These are phyloP conservation scores for Plenodomus tracheiphilus DNA, from an alignment of 2,329 filamentous ascomycete species.

Conservation along the genomic window DNA sequence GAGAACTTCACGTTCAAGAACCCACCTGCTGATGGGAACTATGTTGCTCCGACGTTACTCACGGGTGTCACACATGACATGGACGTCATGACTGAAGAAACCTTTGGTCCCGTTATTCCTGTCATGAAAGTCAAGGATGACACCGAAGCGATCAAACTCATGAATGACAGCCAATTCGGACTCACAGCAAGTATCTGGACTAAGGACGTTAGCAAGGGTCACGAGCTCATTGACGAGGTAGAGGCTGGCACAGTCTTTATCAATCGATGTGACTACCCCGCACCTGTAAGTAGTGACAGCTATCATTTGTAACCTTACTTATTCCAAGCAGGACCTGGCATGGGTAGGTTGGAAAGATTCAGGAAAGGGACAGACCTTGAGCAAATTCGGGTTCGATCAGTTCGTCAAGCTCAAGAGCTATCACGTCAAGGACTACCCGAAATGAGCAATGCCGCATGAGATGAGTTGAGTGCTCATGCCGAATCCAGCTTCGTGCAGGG, in stretches of 20 bases:
- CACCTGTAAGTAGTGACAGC: slow-evolving; percentile 68
- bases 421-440: slow-evolving; percentile 80
- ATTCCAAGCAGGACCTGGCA: slow-evolving; percentile 71
- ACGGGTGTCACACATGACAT: slow-evolving; percentile 79
- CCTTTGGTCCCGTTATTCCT: slow-evolving; percentile 90
- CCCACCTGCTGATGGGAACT: slow-evolving; percentile 80
- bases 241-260: slow-evolving; percentile 96
- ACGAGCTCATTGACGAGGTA: slow-evolving; percentile 75
- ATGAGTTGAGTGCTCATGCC: slow-evolving; percentile 11
- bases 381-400: slow-evolving; percentile 89
- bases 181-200: slow-evolving; percentile 98
- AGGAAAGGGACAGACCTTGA: slow-evolving; percentile 86
- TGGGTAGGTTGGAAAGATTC: slow-evolving; percentile 99
- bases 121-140: slow-evolving; percentile 85
- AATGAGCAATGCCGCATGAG: slow-evolving; percentile 43
- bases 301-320: slow-evolving; percentile 4
- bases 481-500: slow-evolving; percentile 12
- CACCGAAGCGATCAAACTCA: slow-evolving; percentile 76
- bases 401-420: slow-evolving; percentile 97
- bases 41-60: slow-evolving; percentile 82
- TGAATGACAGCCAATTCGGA: slow-evolving; percentile 95
- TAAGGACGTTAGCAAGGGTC: slow-evolving; percentile 75
- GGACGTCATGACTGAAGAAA: slow-evolving; percentile 90
- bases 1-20: slow-evolving; percentile 75
- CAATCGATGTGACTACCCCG: slow-evolving; percentile 90